These are phyloP conservation scores for Didymella pomorum DNA, from an alignment of 2,329 filamentous ascomycete genomes.

Conservation along the genomic window DNA sequence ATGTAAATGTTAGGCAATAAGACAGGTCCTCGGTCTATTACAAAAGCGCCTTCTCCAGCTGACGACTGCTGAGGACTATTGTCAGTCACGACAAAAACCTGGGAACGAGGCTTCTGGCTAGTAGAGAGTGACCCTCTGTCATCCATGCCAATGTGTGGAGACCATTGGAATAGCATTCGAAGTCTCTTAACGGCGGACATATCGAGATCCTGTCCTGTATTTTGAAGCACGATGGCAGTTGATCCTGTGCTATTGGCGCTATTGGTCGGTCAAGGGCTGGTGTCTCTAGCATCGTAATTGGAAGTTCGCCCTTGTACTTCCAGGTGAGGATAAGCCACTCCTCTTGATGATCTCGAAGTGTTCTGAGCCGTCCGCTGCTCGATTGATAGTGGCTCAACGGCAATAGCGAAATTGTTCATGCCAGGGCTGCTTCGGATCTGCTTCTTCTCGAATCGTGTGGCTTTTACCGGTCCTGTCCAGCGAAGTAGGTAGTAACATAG, in stretches of 20 bases:
- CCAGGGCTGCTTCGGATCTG: conserved; percentile 77
- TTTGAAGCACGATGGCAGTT: background rate
- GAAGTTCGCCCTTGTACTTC: background rate
- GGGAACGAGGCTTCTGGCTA: background rate
- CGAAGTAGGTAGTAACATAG: conserved; percentile 91
- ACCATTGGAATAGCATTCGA: background rate
- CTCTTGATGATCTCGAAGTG: background rate
- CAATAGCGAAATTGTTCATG: conserved; percentile 91
- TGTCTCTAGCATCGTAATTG: background rate
- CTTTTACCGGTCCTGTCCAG: conserved; percentile 50
- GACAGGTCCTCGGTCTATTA: background rate
- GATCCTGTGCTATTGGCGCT: background rate
- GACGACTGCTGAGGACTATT: background rate
- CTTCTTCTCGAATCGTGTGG: conserved; percentile 69
- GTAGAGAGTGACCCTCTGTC: background rate
- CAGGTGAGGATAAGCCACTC: background rate
- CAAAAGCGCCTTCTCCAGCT: background rate
- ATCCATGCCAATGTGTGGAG: background rate
- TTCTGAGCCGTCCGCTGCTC: background rate
- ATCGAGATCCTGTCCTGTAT: background rate
- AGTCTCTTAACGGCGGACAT: background rate
- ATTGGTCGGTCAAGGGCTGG: background rate
- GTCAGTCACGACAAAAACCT: background rate
- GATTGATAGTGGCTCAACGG: conserved; percentile 57
- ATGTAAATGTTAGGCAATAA: background rate